Evolutionary conservation across 1,284 basidiomycete species (phyloP).

Genomic region (Melampsora americana): DNA sequence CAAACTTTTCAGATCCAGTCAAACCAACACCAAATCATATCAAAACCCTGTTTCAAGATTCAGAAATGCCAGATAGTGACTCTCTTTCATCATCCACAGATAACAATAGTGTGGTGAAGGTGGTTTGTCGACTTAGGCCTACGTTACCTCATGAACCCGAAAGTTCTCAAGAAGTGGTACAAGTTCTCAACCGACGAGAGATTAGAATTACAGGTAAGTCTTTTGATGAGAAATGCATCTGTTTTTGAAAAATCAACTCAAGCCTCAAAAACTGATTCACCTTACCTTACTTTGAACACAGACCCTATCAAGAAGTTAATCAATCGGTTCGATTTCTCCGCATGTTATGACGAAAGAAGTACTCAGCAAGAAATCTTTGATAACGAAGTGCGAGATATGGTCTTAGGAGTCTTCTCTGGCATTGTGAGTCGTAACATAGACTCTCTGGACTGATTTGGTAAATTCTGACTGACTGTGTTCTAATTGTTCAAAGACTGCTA

Average conservation of each 20-base stretch:
- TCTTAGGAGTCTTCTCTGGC: constrained; percentile 27
- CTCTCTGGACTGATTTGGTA: no score
- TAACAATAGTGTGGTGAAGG: constrained; percentile 20
- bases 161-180: constrained; percentile 13
- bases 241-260: no score
- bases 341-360: constrained; percentile 28
- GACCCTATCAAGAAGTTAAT: constrained; percentile 31
- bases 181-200: constrained; percentile 16
- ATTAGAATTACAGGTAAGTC: constrained; percentile 28
- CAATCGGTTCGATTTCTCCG: constrained; percentile 39
- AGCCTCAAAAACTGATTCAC: not conserved
- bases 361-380: constrained; percentile 31
- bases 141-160: constrained; percentile 11
- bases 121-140: constrained; percentile 38
- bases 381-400: constrained; percentile 16
- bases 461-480: not conserved
- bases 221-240: no score
- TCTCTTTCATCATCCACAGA: no score
- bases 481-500: constrained; percentile 17
- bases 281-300: not conserved
- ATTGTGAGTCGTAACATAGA: not conserved
- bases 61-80: no score
- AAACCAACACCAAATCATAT: no score
- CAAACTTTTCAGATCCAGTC: no score
- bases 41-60: no score